Percentiles rank a stretch among this genome's conserved stretches.
phyloP scores from a whole-genome alignment of 2,329 filamentous ascomycete species.

The Stagonosporopsis rhizophila region DNA sequence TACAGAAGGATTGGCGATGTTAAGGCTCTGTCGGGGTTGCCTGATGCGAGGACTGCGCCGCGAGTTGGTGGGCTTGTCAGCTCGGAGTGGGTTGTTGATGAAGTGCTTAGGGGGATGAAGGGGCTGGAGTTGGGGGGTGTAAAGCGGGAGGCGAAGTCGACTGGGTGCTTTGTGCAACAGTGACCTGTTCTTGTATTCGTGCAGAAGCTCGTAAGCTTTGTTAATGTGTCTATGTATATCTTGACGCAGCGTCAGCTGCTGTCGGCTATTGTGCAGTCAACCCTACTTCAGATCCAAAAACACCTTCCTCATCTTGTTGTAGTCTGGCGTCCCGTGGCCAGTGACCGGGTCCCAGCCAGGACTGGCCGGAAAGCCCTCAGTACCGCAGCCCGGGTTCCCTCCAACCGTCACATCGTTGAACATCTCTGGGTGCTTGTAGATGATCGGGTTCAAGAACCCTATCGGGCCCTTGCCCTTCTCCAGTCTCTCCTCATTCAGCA shows the following conservation, averaged over 20 bases:
- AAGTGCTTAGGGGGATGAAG: not conserved
- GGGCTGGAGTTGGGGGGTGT: slow-evolving; percentile 6
- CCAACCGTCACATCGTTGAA: slow-evolving; percentile 53
- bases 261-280: not conserved
- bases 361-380: slow-evolving; percentile 33
- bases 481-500: slow-evolving; percentile 67
- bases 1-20: slow-evolving; percentile 4
- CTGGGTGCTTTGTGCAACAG: slow-evolving; percentile 3
- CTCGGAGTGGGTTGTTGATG: not conserved
- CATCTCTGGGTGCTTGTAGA: slow-evolving; percentile 57
- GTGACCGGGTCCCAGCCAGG: slow-evolving; percentile 41
- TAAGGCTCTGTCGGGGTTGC: not conserved
- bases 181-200: not conserved
- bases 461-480: slow-evolving; percentile 55
- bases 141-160: not conserved
- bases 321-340: slow-evolving; percentile 27
- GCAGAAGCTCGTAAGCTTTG: not conserved
- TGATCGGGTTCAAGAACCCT: slow-evolving; percentile 65
- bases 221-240: not conserved
- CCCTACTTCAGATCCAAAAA: slow-evolving; percentile 17
- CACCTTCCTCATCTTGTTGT: slow-evolving; percentile 26
- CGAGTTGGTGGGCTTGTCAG: not conserved
- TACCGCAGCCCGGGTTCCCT: slow-evolving; percentile 43
- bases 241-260: not conserved
- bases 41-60: not conserved